These are phyloP conservation scores for Dictyostelium brefeldianum DNA, from an alignment of 78 protist genomes.

Conservation along the genomic window DNA sequence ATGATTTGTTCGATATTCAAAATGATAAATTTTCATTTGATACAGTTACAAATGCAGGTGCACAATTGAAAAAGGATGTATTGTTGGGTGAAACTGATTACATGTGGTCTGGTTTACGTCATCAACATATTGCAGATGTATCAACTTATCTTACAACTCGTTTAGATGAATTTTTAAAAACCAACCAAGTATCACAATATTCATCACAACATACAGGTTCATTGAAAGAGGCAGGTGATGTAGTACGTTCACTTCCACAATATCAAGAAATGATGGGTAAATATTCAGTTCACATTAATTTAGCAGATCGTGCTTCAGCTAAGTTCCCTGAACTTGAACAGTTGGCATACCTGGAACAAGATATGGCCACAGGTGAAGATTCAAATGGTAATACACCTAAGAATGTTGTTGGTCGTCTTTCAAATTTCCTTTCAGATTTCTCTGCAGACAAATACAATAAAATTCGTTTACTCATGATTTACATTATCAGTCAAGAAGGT, in stretches of 20 bases:
- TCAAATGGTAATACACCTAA: slow-evolving; percentile 64
- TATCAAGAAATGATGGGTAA: slow-evolving; percentile 87
- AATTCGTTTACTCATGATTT: slow-evolving; percentile 81
- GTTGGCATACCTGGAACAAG: slow-evolving; percentile 86
- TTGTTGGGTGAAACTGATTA: slow-evolving; percentile 86
- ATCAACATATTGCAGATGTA: slow-evolving; percentile 90
- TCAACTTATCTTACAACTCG: slow-evolving; percentile 47
- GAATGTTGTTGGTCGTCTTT: slow-evolving; percentile 45
- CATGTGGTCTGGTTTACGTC: slow-evolving; percentile 86
- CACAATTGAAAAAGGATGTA: slow-evolving; percentile 56
- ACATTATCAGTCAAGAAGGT: slow-evolving; percentile 88
- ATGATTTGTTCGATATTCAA: slow-evolving; percentile 85
- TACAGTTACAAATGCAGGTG: slow-evolving; percentile 22
- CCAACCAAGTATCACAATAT: slow-evolving; percentile 69
- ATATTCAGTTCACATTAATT: slow-evolving; percentile 87
- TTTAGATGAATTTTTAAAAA: slow-evolving; percentile 80
- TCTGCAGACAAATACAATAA: slow-evolving; percentile 32
- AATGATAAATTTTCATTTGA: slow-evolving; percentile 77
- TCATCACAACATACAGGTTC: slow-evolving; percentile 29
- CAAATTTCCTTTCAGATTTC: slow-evolving; percentile 30
- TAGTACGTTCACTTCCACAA: slow-evolving; percentile 88
- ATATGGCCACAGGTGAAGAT: slow-evolving; percentile 88
- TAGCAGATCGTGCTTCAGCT: slow-evolving; percentile 81
- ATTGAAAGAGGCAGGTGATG: slow-evolving; percentile 84
- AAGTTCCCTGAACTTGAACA: slow-evolving; percentile 74